Evolutionary conservation across 345 rosid genomes (phyloP).

Genomic region (Eucalyptus tenuipes): DNA sequence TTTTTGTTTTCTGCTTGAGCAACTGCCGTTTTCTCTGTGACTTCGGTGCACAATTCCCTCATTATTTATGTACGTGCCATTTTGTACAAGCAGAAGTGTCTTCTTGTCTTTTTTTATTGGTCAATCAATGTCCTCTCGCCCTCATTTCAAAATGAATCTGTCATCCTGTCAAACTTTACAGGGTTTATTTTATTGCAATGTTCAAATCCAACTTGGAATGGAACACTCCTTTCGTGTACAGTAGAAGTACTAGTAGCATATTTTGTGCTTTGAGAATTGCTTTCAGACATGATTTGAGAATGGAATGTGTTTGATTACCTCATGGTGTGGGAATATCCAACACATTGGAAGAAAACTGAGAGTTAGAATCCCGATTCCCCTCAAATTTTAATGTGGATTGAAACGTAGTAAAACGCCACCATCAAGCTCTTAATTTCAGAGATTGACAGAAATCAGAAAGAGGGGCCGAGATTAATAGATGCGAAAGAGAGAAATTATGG

Average conservation of each 20-base stretch:
- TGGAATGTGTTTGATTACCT: background rate
- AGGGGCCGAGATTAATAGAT: too few species aligned
- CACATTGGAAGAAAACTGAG: background rate
- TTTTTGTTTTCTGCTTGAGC: background rate
- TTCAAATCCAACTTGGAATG: too few species aligned
- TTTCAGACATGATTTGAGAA: background rate
- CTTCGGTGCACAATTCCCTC: background rate
- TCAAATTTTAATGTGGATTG: too few species aligned
- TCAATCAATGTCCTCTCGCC: background rate
- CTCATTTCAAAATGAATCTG: background rate
- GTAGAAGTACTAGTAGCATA: background rate
- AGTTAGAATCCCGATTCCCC: fast-evolving
- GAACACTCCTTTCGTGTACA: fast-evolving
- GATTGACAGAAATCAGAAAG: too few species aligned
- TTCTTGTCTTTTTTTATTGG: background rate
- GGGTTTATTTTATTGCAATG: too few species aligned
- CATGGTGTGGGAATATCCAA: background rate
- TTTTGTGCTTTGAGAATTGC: background rate
- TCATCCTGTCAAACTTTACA: background rate
- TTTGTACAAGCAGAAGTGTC: background rate
- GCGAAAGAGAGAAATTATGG: too few species aligned
- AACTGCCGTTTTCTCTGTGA: background rate
- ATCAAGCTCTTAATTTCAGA: too few species aligned
- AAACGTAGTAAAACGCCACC: too few species aligned
- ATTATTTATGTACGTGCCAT: background rate